Evolutionary conservation across 2,329 filamentous ascomycete genomes (phyloP), one percentile per base, ranked within the genome.

Genomic region (Hymenoscyphus fructigenus): DNA sequence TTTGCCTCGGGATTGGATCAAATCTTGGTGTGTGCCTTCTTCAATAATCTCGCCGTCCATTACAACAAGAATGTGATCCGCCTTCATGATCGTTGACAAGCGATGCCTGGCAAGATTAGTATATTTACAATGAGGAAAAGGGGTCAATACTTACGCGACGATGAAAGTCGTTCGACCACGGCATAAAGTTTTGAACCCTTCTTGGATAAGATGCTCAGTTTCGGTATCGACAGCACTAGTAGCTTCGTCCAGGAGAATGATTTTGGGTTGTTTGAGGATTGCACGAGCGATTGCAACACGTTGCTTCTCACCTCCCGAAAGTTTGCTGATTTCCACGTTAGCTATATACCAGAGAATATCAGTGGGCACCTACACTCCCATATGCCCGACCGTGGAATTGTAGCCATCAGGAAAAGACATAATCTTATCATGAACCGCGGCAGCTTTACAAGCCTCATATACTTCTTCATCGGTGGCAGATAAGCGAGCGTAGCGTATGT

Each of bases 191-290:
- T 75, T 74, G 34, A 80, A 71, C 2, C 76, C 77, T 74, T 70
- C 91, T 76, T 98, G 95, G 1, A 99, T 95, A 15, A 96, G 88
- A 55, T 92, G 92, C 79, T 99, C 95, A 0, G 92, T 96, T 75
- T 95, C 94, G 32, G 94, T 97, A 75, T 99, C 95, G 1, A 99
- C 84, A 2, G 93, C 93, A 53, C 91, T 95, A 0, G 95, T 99
- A 15, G 95, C 95, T 78, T 99, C 95, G 70, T 99, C 95, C 5
- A 99, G 87, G 0, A 99, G 84, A 2, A 99, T 84, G 71, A 99
- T 88, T 79, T 93, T 95, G 0, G 94, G 94, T 71, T 97, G 90
- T n/a, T 91, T 95, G 32, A 97, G 91, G 59, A 97, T 87, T 44
- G 93, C 93, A 72, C 93, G 85, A 14, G 94, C 93, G 76, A 98